Percentiles rank a stretch among this genome's conserved stretches.
These are phyloP conservation scores for Jackrogersella minutella DNA, from an alignment of 495 filamentous ascomycete genomes.

Conservation along the genomic window DNA sequence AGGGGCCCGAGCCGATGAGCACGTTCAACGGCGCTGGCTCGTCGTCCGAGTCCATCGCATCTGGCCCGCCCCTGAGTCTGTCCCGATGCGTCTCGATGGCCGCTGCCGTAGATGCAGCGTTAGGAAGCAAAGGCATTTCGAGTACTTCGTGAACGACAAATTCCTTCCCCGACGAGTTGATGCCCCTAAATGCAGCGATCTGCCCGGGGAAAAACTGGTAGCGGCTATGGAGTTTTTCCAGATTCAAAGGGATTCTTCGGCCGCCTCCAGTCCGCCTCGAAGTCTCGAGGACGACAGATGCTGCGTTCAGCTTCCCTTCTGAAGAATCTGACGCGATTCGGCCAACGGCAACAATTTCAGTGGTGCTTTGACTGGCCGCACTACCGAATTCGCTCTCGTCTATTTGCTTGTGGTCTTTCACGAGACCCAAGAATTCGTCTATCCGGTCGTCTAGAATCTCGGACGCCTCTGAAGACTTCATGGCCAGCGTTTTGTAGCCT, in stretches of 20 bases:
- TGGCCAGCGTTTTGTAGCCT: constrained; percentile 87
- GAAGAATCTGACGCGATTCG: constrained; percentile 86
- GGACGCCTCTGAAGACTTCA: constrained; percentile 90
- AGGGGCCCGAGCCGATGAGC: constrained; percentile 83
- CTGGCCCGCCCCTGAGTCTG: constrained; percentile 66
- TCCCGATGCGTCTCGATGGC: constrained; percentile 70
- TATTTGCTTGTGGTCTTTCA: constrained; percentile 77
- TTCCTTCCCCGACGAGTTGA: constrained; percentile 84
- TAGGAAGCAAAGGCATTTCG: constrained; percentile 72
- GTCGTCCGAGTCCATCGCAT: constrained; percentile 64
- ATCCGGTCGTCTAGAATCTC: constrained; percentile 95
- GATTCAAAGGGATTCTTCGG: constrained; percentile 77
- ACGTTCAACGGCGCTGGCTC: constrained; percentile 72
- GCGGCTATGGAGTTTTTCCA: constrained; percentile 66
- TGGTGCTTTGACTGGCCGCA: constrained; percentile 81
- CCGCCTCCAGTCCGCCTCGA: constrained; percentile 86
- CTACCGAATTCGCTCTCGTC: constrained; percentile 87
- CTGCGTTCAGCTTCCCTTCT: constrained; percentile 82
- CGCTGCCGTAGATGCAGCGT: constrained; percentile 67
- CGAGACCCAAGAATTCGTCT: constrained; percentile 77
- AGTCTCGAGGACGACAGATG: constrained; percentile 86
- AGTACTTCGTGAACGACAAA: constrained; percentile 84
- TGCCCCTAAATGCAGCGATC: constrained; percentile 85
- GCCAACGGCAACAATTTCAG: constrained; percentile 87
- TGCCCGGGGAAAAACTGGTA: constrained; percentile 95